Base-by-base conservation (phyloP, 2,329 filamentous ascomycete species). In the Pseudogymnoascus sp. region DNA sequence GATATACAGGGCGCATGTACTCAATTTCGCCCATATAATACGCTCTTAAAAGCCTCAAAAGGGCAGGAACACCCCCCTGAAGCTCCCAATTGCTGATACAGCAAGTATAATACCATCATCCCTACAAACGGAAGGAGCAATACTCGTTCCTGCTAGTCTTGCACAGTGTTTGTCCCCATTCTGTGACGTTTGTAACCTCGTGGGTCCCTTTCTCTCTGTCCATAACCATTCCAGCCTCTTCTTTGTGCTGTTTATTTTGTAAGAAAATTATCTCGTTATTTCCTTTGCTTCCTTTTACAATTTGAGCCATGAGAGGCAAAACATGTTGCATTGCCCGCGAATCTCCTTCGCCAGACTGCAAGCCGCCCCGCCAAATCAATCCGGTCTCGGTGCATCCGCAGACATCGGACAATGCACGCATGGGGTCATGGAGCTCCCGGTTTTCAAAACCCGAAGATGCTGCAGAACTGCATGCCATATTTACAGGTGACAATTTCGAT, bases 291-390 rank as follows among this genome's bases (percentile, higher is more conserved):
- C 14, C 28, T 0, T 54, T n/a, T 32, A 14, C 28, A 54, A 18
- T 32, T 32, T 54, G 47, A 20, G 28, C 16, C 16, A 54, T 54
- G 47, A 32, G 47, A 32, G 47, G 47, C 47, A 32, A 54, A 18
- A 14, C 35, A 39, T 71, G 70, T 61, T 71, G 70, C 50, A 70
- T 63, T 18, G 64, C 65, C 59, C 64, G 66, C 12, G 47, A 64
- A 35, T 66, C 69, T 14, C 69, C 70, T n/a, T 71, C 70, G 9
- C 70, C 70, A 28, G 68, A 71, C 57, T 64, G 62, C 9, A 47
- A 64, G 9, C 60, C 68, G 30, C 62, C 70, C 18, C 65, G 70
- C 60, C 67, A 64, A 37, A 60, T 63, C 16, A 11, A 34, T 12
- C 47, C n/a, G 5, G 62, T 64, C 25, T 39, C 61, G 7, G 57